phyloP scores from a whole-genome alignment of 805 yeast species.

The fission yeast (Schizosaccharomyces pombe) region DNA sequence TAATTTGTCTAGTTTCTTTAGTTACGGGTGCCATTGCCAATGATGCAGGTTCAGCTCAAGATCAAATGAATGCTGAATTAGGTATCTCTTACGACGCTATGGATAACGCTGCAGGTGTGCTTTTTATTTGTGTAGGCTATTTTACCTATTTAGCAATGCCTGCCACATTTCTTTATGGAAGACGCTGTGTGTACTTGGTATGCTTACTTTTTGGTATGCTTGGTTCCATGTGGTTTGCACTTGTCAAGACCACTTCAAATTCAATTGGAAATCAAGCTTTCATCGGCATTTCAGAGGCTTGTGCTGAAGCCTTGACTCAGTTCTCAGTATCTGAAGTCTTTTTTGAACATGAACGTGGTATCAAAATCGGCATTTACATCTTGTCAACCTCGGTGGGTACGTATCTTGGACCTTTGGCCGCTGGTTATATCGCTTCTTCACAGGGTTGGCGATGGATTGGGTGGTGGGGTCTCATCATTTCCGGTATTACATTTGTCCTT shows the following conservation, averaged over 20 bases:
- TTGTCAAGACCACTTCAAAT: slow-evolving; percentile 1
- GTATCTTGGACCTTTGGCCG: slow-evolving; percentile 55
- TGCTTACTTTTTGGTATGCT: not conserved
- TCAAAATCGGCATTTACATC: slow-evolving; percentile 49
- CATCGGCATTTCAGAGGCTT: slow-evolving; percentile 38
- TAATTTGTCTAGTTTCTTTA: not conserved
- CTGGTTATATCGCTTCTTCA: slow-evolving; percentile 42
- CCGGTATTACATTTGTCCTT: slow-evolving; percentile 32
- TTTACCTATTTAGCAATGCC: not conserved
- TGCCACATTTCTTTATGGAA: not conserved
- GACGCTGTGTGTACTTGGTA: slow-evolving; percentile 2
- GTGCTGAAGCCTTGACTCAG: slow-evolving; percentile 49
- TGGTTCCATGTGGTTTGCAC: not conserved
- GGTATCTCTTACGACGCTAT: slow-evolving; percentile 1
- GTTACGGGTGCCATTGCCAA: slow-evolving; percentile 1
- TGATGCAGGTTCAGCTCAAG: slow-evolving; percentile 1
- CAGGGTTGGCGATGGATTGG: slow-evolving; percentile 64
- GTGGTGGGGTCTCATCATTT: slow-evolving; percentile 37
- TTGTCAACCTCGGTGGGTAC: slow-evolving; percentile 56
- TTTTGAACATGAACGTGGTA: slow-evolving; percentile 54
- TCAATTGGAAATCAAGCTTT: slow-evolving; percentile 14
- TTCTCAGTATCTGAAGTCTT: slow-evolving; percentile 43
- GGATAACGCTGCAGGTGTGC: slow-evolving; percentile 1
- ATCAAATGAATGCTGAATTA: slow-evolving; percentile 2
- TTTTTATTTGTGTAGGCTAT: not conserved